Conservation (phyloP, 768 basidiomycete species). For the Wakefieldia striispora region DNA sequence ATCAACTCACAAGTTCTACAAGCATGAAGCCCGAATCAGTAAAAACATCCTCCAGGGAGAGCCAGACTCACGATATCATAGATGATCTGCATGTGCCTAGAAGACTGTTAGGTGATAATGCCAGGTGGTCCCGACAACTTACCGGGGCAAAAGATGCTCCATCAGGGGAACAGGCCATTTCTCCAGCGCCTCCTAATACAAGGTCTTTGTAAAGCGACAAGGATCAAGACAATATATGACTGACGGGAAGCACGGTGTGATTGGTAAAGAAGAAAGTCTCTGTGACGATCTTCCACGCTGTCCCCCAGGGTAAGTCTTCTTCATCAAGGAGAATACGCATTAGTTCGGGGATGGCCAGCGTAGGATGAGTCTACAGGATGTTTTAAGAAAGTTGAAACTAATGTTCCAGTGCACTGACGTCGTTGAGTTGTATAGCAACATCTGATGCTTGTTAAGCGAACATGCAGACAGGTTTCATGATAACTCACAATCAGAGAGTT, state of each 20-base stretch:
- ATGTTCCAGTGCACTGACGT: constrained; percentile 45
- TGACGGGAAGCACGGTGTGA: constrained; percentile 86
- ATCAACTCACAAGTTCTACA: constrained; percentile 38
- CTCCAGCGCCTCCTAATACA: constrained; percentile 69
- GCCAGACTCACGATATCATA: constrained; percentile 73
- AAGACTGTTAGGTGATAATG: neutral
- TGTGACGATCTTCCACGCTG: constrained; percentile 86
- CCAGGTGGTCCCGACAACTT: constrained; percentile 15
- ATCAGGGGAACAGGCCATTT: constrained; percentile 92
- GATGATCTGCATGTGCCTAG: constrained; percentile 86
- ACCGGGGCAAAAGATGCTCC: constrained; percentile 80
- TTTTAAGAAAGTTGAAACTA: neutral
- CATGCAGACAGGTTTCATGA: neutral
- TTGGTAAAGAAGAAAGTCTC: constrained; percentile 96
- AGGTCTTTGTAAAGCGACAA: neutral
- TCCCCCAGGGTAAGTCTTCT: constrained; percentile 80
- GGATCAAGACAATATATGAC: constrained; percentile 26
- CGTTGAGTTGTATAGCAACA: constrained; percentile 94
- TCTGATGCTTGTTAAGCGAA: constrained; percentile 38
- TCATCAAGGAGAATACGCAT: constrained; percentile 93
- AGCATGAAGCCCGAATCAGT: constrained; percentile 12
- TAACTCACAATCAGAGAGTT: constrained; percentile 76
- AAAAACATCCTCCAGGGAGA: neutral
- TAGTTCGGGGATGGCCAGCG: constrained; percentile 90
- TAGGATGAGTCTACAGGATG: constrained; percentile 80